phyloP scores from a whole-genome alignment of 164 flowering plant species.

The Cinnamomum chago region DNA sequence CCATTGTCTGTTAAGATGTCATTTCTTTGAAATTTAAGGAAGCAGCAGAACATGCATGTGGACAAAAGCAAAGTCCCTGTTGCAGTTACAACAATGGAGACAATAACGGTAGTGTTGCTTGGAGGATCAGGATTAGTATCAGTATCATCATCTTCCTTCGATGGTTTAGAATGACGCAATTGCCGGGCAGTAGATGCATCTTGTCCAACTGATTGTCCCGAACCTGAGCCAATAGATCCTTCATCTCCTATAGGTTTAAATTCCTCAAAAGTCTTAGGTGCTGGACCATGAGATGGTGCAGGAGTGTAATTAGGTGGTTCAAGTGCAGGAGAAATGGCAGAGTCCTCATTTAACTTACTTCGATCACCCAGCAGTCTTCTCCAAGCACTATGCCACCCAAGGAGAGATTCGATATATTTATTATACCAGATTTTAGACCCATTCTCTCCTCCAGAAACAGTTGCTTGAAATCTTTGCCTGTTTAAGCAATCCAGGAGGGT shows the following conservation, averaged over 20 bases:
- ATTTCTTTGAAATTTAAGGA: constrained; percentile 24
- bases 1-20: constrained; percentile 19
- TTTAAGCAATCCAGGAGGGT: constrained; percentile 48
- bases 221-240: constrained; percentile 11
- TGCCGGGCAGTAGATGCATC: not conserved
- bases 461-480: constrained; percentile 24
- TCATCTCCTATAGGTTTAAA: constrained; percentile 17
- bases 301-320: constrained; percentile 16
- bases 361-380: constrained; percentile 30
- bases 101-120: constrained; percentile 29
- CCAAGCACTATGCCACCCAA: constrained; percentile 21
- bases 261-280: constrained; percentile 19
- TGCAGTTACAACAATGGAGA: constrained; percentile 73
- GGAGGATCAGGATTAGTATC: not conserved
- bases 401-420: constrained; percentile 28
- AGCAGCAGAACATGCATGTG: constrained; percentile 52
- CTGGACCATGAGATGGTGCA: constrained; percentile 22
- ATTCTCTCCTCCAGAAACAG: constrained; percentile 38
- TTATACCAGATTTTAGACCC: constrained; percentile 32
- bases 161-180: not conserved
- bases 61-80: constrained; percentile 51
- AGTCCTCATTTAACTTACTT: constrained; percentile 12
- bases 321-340: not conserved
- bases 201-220: constrained; percentile 16
- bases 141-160: not conserved